Evolutionary conservation across 768 basidiomycete genomes (phyloP).

Genomic region (Leccinum disarticulatum): DNA sequence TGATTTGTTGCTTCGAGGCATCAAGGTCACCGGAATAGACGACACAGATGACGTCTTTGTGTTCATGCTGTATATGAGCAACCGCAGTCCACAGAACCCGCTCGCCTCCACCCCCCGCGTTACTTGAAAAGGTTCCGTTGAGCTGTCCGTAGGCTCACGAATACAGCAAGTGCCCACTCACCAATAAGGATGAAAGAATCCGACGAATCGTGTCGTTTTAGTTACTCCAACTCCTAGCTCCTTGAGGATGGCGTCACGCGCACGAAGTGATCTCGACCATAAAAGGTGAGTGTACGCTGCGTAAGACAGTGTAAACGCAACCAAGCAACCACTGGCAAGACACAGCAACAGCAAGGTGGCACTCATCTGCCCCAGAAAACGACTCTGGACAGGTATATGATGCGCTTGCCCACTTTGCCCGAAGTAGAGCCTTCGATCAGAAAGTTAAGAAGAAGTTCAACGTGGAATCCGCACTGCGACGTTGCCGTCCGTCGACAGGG

Average conservation of each 20-base stretch:
- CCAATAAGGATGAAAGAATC: slow-evolving; percentile 98
- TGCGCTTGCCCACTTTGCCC: neutral
- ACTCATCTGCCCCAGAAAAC: slow-evolving; percentile 12
- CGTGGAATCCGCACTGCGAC: slow-evolving; percentile 3
- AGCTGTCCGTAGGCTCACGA: slow-evolving; percentile 17
- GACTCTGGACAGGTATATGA: neutral
- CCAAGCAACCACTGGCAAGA: slow-evolving; percentile 5
- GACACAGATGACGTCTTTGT: slow-evolving; percentile 65
- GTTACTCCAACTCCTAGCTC: slow-evolving; percentile 11
- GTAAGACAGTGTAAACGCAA: slow-evolving; percentile 20
- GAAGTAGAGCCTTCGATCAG: neutral
- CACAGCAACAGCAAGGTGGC: slow-evolving; percentile 15
- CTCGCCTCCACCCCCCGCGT: slow-evolving; percentile 97
- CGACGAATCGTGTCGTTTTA: slow-evolving; percentile 46
- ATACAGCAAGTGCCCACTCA: slow-evolving; percentile 35
- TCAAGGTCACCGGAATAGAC: slow-evolving; percentile 91
- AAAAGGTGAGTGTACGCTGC: slow-evolving; percentile 24
- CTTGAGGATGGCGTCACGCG: slow-evolving; percentile 23
- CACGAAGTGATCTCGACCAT: slow-evolving; percentile 21
- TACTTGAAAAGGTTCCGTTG: slow-evolving; percentile 51
- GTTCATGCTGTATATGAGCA: slow-evolving; percentile 65
- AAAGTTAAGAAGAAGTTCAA: neutral
- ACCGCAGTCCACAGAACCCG: slow-evolving; percentile 94
- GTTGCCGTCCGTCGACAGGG: neutral
- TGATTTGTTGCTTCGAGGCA: slow-evolving; percentile 75